These are phyloP conservation scores for Solanum habrochaites DNA, from an alignment of 257 asterid species.

Conservation along the genomic window DNA sequence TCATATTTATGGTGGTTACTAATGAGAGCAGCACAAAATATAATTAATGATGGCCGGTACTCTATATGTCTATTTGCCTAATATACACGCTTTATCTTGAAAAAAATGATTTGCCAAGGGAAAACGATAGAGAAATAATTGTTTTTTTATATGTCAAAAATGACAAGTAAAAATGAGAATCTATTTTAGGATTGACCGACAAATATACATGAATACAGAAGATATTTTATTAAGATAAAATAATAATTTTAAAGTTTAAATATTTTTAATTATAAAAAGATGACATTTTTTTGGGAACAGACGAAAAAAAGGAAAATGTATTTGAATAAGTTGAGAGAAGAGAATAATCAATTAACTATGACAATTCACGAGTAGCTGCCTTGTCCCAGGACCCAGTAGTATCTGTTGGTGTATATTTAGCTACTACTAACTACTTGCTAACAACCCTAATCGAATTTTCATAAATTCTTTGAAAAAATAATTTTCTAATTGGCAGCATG, in stretches of 20 bases:
- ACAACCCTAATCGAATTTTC: neutral
- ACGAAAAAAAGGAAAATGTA: too few species aligned
- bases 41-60: neutral
- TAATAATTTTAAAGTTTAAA: too few species aligned
- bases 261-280: too few species aligned
- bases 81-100: neutral
- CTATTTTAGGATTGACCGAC: too few species aligned
- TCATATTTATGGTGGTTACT: neutral
- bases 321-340: too few species aligned
- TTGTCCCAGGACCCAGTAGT: neutral
- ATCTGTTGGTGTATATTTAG: neutral
- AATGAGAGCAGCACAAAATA: neutral
- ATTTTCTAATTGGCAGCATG: neutral
- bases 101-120: too few species aligned
- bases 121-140: too few species aligned
- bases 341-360: neutral
- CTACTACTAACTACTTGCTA: neutral
- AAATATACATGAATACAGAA: too few species aligned
- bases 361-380: neutral
- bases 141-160: too few species aligned
- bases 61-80: neutral
- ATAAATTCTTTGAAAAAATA: neutral
- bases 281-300: too few species aligned
- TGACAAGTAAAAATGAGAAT: too few species aligned
- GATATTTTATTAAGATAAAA: too few species aligned